Conservation (phyloP, 2,329 filamentous ascomycete species). For the Dothidotthia symphoricarpi region DNA sequence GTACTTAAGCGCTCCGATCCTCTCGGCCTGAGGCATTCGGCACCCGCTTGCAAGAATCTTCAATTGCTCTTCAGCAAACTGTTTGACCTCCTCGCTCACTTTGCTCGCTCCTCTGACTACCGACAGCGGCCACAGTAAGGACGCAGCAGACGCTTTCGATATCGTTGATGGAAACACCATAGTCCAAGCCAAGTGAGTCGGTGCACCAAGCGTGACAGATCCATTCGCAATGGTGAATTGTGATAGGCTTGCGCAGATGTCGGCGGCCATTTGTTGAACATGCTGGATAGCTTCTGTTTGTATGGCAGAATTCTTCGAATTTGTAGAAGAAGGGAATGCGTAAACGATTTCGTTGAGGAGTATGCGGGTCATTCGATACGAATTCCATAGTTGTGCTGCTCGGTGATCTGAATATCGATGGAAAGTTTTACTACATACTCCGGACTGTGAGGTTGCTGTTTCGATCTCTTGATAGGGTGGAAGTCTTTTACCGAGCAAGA, state of each 20-base stretch:
- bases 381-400: constrained; percentile 17
- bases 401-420: constrained; percentile 12
- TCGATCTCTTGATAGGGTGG: not conserved
- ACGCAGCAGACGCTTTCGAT: constrained; percentile 8
- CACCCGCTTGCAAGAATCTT: constrained; percentile 6
- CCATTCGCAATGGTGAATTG: constrained; percentile 5
- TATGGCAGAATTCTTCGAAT: not conserved
- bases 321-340: not conserved
- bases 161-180: not conserved
- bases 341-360: constrained; percentile 15
- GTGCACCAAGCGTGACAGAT: not conserved
- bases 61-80: constrained; percentile 6
- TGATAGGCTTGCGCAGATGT: constrained; percentile 14
- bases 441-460: not conserved
- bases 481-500: constrained; percentile 1
- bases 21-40: constrained; percentile 12
- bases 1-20: too few species aligned
- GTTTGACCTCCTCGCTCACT: constrained; percentile 1
- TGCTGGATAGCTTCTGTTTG: not conserved
- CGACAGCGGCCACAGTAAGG: constrained; percentile 11
- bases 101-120: constrained; percentile 4
- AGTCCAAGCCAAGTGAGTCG: too few species aligned
- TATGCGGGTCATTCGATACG: constrained; percentile 17
- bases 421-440: constrained; percentile 1
- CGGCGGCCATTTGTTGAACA: constrained; percentile 4